Evolutionary conservation across 2,329 filamentous ascomycete genomes (phyloP), one percentile per base, ranked within the genome.

Genomic region (Xylaria sp.): DNA sequence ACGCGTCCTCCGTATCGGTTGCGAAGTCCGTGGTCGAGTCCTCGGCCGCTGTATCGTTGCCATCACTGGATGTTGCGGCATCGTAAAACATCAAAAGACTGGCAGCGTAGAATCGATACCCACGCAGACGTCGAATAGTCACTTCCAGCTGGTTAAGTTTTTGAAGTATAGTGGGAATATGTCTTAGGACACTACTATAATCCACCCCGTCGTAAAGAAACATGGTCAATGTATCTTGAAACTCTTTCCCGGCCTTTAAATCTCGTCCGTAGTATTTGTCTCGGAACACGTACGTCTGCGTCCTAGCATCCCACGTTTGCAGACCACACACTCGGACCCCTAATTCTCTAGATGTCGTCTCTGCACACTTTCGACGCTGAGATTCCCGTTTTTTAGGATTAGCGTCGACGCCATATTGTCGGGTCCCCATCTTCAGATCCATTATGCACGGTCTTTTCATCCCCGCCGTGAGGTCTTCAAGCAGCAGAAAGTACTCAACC

Each of bases 371-470:
- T 73, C 93, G 90, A 66, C 93, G 89, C 79, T 99, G 96, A 0
- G 96, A 98, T 68, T 91, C 90, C 76, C 94, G 93, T 80, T 99
- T 99, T 83, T 97, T 97, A 50, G 93, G 90, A 61, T 87, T 90
- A 2, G 96, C 96, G 73, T 98, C 94, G 13, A 98, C 89, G 8
- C 96, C 96, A 78, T 97, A 98, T 77, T 99, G 96, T 2, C 96
- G 90, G 8, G 96, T 99, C 23, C 96, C 96, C 96, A 99, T 99
- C 79, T 99, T 99, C 70, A 99, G 84, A 78, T 99, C 96, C 80
- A 99, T 91, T 67, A 99, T 97, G 80, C 96, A 98, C 5, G 96
- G 96, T 59, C 92, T 90, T 77, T 93, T 94, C 96, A 99, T 98
- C 39, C 95, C 95, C 1, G 95, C 93, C 0, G 96, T 99, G 56